A percentile compares a stretch with the other conserved stretches of the same genome.
These are phyloP conservation scores for Gymnopilus junonius DNA, from an alignment of 768 basidiomycete genomes.

Conservation along the genomic window DNA sequence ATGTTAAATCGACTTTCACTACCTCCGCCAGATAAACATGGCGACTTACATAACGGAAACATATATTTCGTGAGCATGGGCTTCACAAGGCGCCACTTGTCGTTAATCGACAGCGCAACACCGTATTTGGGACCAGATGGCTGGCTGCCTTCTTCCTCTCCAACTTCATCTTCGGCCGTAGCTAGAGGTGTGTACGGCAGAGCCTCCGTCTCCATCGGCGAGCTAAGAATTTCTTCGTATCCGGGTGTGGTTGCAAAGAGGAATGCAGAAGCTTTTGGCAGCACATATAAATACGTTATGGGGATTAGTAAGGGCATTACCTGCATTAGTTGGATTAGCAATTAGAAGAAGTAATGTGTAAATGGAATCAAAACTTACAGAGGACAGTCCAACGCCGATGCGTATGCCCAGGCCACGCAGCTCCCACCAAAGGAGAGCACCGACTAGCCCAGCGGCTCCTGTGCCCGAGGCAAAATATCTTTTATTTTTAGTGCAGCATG, in stretches of 20 bases:
- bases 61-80: slow-evolving; percentile 86
- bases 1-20: background rate
- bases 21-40: background rate
- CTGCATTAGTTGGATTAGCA: slow-evolving; percentile 40
- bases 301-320: slow-evolving; percentile 84
- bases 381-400: slow-evolving; percentile 80
- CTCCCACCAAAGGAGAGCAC: slow-evolving; percentile 96
- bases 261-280: slow-evolving; percentile 66
- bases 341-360: slow-evolving; percentile 2
- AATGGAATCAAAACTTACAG: slow-evolving; percentile 51
- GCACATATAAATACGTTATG: slow-evolving; percentile 73
- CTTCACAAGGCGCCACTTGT: slow-evolving; percentile 83
- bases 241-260: slow-evolving; percentile 39
- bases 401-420: slow-evolving; percentile 84
- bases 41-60: slow-evolving; percentile 84
- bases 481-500: background rate
- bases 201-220: slow-evolving; percentile 31
- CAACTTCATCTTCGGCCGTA: slow-evolving; percentile 41
- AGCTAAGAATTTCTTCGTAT: slow-evolving; percentile 42
- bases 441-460: slow-evolving; percentile 91
- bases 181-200: slow-evolving; percentile 52
- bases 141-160: slow-evolving; percentile 45
- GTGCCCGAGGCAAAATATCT: slow-evolving; percentile 95
- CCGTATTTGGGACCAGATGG: slow-evolving; percentile 43
- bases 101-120: slow-evolving; percentile 60